phyloP scores from a whole-genome alignment of 495 filamentous ascomycete species.

The Aspergillus biplanus region DNA sequence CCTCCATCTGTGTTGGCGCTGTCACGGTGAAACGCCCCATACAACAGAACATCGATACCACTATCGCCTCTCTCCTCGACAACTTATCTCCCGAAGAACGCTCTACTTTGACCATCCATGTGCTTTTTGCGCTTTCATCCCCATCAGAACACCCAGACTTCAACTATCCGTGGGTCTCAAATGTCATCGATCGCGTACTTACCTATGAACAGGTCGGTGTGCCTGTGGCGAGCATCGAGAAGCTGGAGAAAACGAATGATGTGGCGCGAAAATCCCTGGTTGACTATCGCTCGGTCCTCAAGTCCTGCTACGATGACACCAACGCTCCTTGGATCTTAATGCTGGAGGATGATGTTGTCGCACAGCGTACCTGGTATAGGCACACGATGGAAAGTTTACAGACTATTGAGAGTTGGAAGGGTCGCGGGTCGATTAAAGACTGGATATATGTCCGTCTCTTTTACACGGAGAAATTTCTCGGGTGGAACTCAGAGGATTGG shows the following conservation, averaged over 20 bases:
- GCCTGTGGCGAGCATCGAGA: constrained; percentile 20
- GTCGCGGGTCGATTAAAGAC: constrained; percentile 28
- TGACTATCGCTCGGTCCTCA: constrained; percentile 53
- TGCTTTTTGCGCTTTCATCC: constrained; percentile 56
- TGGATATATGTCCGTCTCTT: constrained; percentile 61
- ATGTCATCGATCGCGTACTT: constrained; percentile 35
- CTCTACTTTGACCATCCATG: constrained; percentile 47
- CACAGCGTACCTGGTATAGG: constrained; percentile 55
- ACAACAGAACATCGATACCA: constrained; percentile 49
- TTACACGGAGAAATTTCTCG: constrained; percentile 58
- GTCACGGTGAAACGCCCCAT: constrained; percentile 39
- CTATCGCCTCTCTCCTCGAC: constrained; percentile 56
- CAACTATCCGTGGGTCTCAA: constrained; percentile 50
- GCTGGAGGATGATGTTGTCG: constrained; percentile 60
- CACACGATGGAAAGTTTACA: constrained; percentile 43
- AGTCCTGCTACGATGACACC: constrained; percentile 46
- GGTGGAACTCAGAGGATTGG: constrained; percentile 60
- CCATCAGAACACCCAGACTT: constrained; percentile 53
- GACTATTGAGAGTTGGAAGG: constrained; percentile 33
- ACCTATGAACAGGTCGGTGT: constrained; percentile 27
- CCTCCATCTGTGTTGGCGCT: constrained; percentile 38
- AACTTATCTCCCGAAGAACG: constrained; percentile 52
- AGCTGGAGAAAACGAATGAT: constrained; percentile 33
- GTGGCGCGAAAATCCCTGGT: constrained; percentile 48
- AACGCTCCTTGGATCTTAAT: constrained; percentile 52